A percentile compares a stretch with the other conserved stretches of the same genome.
phyloP scores from a whole-genome alignment of 192 early-diverging fungal species.

The Linnemannia hyalina region DNA sequence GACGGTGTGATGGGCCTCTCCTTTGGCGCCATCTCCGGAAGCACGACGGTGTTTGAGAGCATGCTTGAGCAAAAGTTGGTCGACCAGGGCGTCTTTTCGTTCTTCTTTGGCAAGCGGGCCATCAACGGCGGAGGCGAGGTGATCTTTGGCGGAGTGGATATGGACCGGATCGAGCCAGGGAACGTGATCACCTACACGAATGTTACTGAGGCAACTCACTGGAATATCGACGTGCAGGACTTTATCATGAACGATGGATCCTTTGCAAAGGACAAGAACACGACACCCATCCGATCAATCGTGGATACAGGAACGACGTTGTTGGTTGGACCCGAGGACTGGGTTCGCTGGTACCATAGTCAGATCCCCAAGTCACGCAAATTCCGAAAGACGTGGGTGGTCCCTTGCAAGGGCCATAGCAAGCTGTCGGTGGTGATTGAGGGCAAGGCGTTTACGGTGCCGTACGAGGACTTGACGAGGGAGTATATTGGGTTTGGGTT shows the following conservation, averaged over 20 bases:
- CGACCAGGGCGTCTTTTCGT: constrained; percentile 69
- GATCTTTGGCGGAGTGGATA: constrained; percentile 26
- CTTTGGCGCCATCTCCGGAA: constrained; percentile 56
- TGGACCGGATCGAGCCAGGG: constrained; percentile 4
- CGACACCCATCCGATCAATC: constrained; percentile 35
- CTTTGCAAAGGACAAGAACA: constrained; percentile 3
- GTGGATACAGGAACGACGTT: constrained; percentile 75
- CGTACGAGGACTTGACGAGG: constrained; percentile 12
- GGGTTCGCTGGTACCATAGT: constrained; percentile 55
- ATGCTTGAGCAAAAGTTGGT: constrained; percentile 67
- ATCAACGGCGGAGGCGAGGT: constrained; percentile 20
- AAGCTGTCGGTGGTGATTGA: constrained; percentile 26
- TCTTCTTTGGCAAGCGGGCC: constrained; percentile 63
- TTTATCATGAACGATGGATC: constrained; percentile 18
- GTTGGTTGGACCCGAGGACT: constrained; percentile 61
- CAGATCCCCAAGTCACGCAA: constrained; percentile 30
- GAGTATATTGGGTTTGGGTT: not conserved
- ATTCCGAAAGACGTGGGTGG: constrained; percentile 23
- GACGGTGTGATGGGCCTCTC: constrained; percentile 75
- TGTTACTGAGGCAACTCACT: constrained; percentile 64
- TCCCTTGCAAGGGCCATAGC: constrained; percentile 46
- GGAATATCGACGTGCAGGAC: constrained; percentile 53
- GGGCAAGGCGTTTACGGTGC: constrained; percentile 34
- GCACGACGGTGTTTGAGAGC: constrained; percentile 63
- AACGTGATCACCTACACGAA: constrained; percentile 9